Evolutionary conservation across 2,329 filamentous ascomycete genomes (phyloP), one percentile per base, ranked within the genome.

Genomic region (Amesomyces nigricolor): DNA sequence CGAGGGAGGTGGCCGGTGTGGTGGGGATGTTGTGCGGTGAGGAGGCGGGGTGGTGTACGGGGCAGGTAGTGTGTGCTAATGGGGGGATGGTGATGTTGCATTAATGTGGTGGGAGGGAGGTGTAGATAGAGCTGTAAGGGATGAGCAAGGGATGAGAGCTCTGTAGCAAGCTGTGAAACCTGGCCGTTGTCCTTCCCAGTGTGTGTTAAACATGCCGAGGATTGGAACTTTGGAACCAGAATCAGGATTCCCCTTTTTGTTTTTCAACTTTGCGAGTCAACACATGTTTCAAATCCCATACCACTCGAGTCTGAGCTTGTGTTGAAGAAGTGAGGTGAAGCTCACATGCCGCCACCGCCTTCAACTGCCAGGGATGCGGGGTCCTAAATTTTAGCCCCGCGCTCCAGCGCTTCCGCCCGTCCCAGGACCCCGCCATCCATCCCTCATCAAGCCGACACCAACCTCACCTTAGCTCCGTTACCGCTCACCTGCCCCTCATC

Each of bases 1-100:
- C 82, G 30, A 73, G 76, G 48, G 88, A 92, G 73, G 77, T 92
- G 69, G 88, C 87, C 0, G 88, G 87, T 0, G 79, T 89, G 5
- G 84, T 91, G 16, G 87, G 80, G 2, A 90, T 91, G 86, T 71
- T 91, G 19, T 89, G 87, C 67, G 79, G 80, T 5, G 75, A 77
- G 5, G 89, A 92, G 67, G 79, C 81, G n/a, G 79, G 75, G 7
- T 92, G 88, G 88, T 86, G 83, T 65, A 94, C 88, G 0, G 89
- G 89, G 1, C 87, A 86, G 69, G 86, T 91, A 22, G 80, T 94
- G 4, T 88, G 85, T 72, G 87, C 88, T 7, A 92, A 92, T 66
- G 89, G 89, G 1, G 89, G 89, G 6, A 85, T 90, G 81, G 51
- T 75, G 51, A 69, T 71, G 69, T 51, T 65, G 59, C 64, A 65